phyloP scores from a whole-genome alignment of 1,284 basidiomycete species.

The Lentinus polychrous region DNA sequence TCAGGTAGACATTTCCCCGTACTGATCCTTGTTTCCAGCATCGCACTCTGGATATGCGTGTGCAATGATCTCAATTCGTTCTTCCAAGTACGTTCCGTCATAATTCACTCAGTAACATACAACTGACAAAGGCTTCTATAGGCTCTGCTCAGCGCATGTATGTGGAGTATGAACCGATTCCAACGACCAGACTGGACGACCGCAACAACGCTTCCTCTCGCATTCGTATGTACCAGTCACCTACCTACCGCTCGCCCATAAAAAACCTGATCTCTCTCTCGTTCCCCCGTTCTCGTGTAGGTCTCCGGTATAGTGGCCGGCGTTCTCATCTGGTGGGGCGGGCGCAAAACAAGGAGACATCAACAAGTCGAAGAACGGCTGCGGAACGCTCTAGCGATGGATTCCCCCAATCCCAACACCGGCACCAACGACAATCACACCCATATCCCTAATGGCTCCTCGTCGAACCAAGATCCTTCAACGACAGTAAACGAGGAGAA shows the following conservation, averaged over 20 bases:
- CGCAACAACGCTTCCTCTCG: slow-evolving; percentile 67
- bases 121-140: slow-evolving; percentile 24
- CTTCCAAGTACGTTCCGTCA: slow-evolving; percentile 50
- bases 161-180: slow-evolving; percentile 79
- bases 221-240: slow-evolving; percentile 52
- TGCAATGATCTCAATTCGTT: slow-evolving; percentile 78
- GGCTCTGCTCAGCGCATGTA: slow-evolving; percentile 68
- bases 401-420: slow-evolving; percentile 11
- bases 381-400: slow-evolving; percentile 55
- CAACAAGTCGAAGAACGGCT: slow-evolving; percentile 68
- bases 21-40: slow-evolving; percentile 31
- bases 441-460: too few relatives aligned
- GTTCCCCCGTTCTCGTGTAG: slow-evolving; percentile 8
- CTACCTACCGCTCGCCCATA: not conserved
- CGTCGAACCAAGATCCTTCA: too few relatives aligned
- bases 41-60: slow-evolving; percentile 55
- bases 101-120: too few relatives aligned
- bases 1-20: not conserved
- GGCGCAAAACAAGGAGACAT: slow-evolving; percentile 71
- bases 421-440: not conserved
- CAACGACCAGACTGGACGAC: slow-evolving; percentile 62
- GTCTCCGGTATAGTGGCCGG: slow-evolving; percentile 66
- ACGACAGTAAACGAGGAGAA: too few relatives aligned
- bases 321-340: slow-evolving; percentile 74
- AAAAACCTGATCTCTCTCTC: not conserved